A percentile compares a stretch with the other conserved stretches of the same genome.
Evolutionary conservation across 352 stramenopile genomes (phyloP).

Genomic region (Saprolegnia diclina): DNA sequence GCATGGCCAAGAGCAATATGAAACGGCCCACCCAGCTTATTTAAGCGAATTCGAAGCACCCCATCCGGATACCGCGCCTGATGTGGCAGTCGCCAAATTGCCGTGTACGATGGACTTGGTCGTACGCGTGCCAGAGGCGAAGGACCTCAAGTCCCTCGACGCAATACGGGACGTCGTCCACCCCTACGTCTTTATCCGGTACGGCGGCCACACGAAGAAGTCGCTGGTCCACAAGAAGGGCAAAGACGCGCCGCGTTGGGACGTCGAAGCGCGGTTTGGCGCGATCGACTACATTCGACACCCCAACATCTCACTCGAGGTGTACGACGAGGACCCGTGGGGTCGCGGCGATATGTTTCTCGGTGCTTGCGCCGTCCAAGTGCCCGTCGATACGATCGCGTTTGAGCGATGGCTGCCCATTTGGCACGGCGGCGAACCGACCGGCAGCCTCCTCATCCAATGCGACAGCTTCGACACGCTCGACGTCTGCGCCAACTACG

Average conservation of each 20-base stretch:
- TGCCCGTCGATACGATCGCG: not conserved
- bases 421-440: not conserved
- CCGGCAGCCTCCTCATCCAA: not conserved
- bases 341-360: not conserved
- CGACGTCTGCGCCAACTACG: not conserved
- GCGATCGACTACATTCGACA: not conserved
- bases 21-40: no score
- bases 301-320: not conserved
- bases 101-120: not conserved
- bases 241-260: not conserved
- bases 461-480: not conserved
- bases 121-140: not conserved
- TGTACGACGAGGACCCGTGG: not conserved
- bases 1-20: no score
- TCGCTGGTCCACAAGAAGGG: not conserved
- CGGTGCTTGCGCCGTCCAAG: not conserved
- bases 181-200: not conserved
- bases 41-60: no score
- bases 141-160: not conserved
- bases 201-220: not conserved
- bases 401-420: not conserved
- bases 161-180: not conserved
- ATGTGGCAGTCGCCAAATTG: not conserved
- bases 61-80: no score
- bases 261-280: not conserved